These are phyloP conservation scores for Alternaria consortialis DNA, from an alignment of 2,329 filamentous ascomycete species.

Conservation along the genomic window DNA sequence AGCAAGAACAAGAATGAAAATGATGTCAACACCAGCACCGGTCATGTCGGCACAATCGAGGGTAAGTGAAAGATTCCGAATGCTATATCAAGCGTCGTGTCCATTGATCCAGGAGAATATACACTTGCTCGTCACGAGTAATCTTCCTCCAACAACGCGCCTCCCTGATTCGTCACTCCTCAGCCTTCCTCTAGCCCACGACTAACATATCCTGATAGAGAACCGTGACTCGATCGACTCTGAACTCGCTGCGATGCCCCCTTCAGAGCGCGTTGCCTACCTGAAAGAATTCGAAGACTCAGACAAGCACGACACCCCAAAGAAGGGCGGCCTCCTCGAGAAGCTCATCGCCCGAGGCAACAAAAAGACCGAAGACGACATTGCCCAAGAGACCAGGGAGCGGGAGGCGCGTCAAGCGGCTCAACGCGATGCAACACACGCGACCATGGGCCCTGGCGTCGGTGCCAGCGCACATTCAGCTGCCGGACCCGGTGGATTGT, in stretches of 20 bases:
- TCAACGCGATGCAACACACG: constrained; percentile 25
- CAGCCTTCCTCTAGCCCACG: not conserved
- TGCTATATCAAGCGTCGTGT: not conserved
- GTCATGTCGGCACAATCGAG: constrained; percentile 30
- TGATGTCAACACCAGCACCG: constrained; percentile 20
- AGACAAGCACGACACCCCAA: constrained; percentile 41
- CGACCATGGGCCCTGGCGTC: constrained; percentile 20
- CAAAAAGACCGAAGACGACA: constrained; percentile 48
- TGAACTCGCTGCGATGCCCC: constrained; percentile 45
- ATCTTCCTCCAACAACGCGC: not conserved
- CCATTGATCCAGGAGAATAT: not conserved
- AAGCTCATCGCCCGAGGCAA: constrained; percentile 47
- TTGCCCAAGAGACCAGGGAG: constrained; percentile 37
- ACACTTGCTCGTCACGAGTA: not conserved
- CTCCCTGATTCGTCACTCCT: not conserved
- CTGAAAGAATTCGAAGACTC: constrained; percentile 49
- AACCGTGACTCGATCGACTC: constrained; percentile 44
- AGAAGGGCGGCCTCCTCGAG: constrained; percentile 46
- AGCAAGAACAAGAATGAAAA: constrained; percentile 43
- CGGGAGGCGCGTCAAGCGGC: constrained; percentile 25
- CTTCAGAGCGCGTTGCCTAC: constrained; percentile 46
- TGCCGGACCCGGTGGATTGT: constrained; percentile 26
- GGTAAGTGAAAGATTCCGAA: constrained; percentile 19
- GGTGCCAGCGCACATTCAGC: constrained; percentile 28
- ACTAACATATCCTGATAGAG: constrained; percentile 24